Conservation (phyloP, 23 red algal genomes). For the Gracilaria gracilis region DNA sequence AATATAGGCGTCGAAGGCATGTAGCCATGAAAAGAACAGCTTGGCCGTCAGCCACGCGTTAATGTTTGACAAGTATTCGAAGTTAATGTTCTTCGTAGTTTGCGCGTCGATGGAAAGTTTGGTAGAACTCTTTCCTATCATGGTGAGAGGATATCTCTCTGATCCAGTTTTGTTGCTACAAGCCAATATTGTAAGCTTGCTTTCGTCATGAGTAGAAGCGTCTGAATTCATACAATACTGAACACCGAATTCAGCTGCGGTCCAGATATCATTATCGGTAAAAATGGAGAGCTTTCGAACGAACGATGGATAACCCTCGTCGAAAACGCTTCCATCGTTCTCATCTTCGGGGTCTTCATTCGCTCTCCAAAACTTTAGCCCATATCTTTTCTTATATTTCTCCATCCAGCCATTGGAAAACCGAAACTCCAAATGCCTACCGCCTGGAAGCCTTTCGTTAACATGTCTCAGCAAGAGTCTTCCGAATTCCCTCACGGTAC, state of each 20-base stretch:
- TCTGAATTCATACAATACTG: constrained; percentile 34
- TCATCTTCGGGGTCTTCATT: constrained; percentile 21
- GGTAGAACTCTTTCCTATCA: constrained; percentile 40
- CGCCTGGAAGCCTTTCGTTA: constrained; percentile 1
- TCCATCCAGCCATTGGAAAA: constrained; percentile 56
- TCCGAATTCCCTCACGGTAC: constrained; percentile 19
- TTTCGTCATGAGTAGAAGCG: constrained; percentile 26
- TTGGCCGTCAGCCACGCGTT: constrained; percentile 61
- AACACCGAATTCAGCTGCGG: constrained; percentile 52
- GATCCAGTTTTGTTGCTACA: constrained; percentile 39
- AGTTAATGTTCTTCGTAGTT: constrained; percentile 23
- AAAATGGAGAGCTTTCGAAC: constrained; percentile 25
- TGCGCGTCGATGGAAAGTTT: constrained; percentile 4
- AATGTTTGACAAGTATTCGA: constrained; percentile 41
- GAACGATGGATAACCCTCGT: constrained; percentile 3
- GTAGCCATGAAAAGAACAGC: constrained; percentile 57
- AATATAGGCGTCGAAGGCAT: constrained; percentile 26
- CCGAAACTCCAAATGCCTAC: constrained; percentile 16
- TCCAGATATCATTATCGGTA: constrained; percentile 42
- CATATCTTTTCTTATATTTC: constrained; percentile 53
- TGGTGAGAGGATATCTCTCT: constrained; percentile 35
- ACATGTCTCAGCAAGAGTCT: constrained; percentile 4
- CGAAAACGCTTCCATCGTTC: neutral
- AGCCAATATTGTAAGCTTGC: constrained; percentile 39
- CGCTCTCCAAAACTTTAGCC: constrained; percentile 9